These are phyloP conservation scores for Petunia hybrid DNA, from an alignment of 305 asterid species.

Conservation along the genomic window DNA sequence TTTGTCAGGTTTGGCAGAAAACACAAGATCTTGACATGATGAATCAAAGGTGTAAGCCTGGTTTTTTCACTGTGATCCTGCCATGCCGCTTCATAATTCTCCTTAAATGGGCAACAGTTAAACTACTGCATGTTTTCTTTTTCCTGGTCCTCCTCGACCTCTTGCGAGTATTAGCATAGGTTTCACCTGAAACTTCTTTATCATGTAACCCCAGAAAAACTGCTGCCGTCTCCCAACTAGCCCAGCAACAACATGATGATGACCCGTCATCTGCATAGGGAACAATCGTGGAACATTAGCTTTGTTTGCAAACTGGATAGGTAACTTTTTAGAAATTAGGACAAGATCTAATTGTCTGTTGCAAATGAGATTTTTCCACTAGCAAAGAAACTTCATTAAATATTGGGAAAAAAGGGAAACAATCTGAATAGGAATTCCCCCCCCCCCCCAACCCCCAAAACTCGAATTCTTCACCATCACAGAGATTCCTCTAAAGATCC, in stretches of 20 bases:
- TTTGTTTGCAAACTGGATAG: neutral
- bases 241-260: slow-evolving; percentile 84
- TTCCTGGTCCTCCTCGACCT: slow-evolving; percentile 37
- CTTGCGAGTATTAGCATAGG: slow-evolving; percentile 34
- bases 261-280: slow-evolving; percentile 74
- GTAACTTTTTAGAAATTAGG: slow-evolving; percentile 27
- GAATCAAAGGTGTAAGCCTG: slow-evolving; percentile 59
- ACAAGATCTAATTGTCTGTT: slow-evolving; percentile 10
- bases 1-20: slow-evolving; percentile 49
- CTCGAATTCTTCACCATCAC: too few species aligned
- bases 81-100: slow-evolving; percentile 55
- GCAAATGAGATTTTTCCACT: neutral
- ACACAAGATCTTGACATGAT: slow-evolving; percentile 58
- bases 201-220: slow-evolving; percentile 60
- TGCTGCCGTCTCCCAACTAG: slow-evolving; percentile 65
- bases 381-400: slow-evolving; percentile 24
- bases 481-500: too few species aligned
- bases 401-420: neutral
- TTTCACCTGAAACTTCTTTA: slow-evolving; percentile 40
- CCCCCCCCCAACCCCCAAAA: neutral
- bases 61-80: slow-evolving; percentile 64
- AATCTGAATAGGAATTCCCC: too few species aligned
- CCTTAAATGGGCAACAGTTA: slow-evolving; percentile 45
- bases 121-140: slow-evolving; percentile 34
- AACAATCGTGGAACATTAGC: slow-evolving; percentile 23